Evolutionary conservation across 202 grass and related monocot species (phyloP), one percentile per base, ranked within the genome.

Genomic region (Schoenoplectus tabernaemontani): DNA sequence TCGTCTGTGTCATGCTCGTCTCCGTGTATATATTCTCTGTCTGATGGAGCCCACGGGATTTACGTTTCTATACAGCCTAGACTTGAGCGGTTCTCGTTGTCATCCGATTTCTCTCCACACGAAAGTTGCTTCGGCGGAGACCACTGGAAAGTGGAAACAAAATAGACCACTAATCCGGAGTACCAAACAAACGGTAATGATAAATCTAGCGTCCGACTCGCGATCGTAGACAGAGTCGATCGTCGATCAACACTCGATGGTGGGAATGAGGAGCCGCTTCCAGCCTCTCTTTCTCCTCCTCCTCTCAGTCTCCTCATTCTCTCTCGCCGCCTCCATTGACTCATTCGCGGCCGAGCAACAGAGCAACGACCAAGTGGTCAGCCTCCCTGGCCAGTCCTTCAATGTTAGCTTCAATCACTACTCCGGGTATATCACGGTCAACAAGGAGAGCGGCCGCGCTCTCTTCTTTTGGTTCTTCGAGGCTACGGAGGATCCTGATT

Each of bases 401-500:
- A 84, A 98, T 88, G 56, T 85, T 13, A 89, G 86, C 83, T 98
- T 90, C 86, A 87, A 86, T 51, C 95, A 98, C 28, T 98, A 90
- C 91, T 82, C 91, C 38, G 95, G 95, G 22, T 98, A 98, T 83
- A 80, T 94, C 26, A 92, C 91, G 64, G 86, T 94, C 78, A 84
- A 87, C 87, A 83, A 98, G 83, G 68, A 80, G 22, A 83, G 77
- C 37, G 91, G 86, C 22, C 83, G 91, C 36, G 83, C 95, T 78
- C 95, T 98, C 86, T 98, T 98, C 89, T 98, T 94, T 65, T 98
- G 91, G 91, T 94, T 98, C 89, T 98, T 98, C 75, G 95, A 98
- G 89, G 89, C 95, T 71, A 82, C 68, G 2, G 4, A 83, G 7
- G 91, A 92, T 57, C 86, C 91, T 46, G 83, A 48, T 53, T 87